Conservation (phyloP, 768 basidiomycete genomes). For the Suillus subalutaceus region DNA sequence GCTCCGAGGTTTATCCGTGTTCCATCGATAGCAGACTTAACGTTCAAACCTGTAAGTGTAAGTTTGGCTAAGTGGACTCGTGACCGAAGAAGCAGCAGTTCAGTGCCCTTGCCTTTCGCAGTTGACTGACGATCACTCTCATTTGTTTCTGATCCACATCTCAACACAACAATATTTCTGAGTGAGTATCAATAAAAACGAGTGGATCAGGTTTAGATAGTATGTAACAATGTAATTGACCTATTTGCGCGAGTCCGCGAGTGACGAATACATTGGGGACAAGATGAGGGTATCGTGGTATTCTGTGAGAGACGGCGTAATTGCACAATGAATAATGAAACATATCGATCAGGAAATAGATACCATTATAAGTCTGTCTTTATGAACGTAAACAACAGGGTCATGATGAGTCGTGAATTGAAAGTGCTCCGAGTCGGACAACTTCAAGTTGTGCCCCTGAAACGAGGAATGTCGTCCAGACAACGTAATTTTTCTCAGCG, state of each 20-base stretch:
- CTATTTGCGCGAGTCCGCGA: constrained; percentile 26
- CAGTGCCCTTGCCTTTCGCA: neutral
- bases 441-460: neutral
- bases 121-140: neutral
- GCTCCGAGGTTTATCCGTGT: constrained; percentile 20
- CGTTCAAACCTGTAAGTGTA: neutral
- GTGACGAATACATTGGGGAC: constrained; percentile 30
- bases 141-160: constrained; percentile 15
- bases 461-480: neutral
- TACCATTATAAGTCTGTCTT: constrained; percentile 23
- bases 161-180: constrained; percentile 24
- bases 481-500: constrained; percentile 27
- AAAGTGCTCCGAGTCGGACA: neutral
- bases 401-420: constrained; percentile 30
- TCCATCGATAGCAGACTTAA: neutral
- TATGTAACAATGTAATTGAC: constrained; percentile 20
- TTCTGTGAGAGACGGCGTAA: constrained; percentile 28
- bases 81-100: neutral
- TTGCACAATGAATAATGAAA: constrained; percentile 33
- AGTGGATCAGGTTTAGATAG: constrained; percentile 21
- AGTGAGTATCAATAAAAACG: constrained; percentile 14
- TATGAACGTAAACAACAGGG: constrained; percentile 19
- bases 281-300: constrained; percentile 38
- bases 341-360: constrained; percentile 32
- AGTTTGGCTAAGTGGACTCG: neutral